Evolutionary conservation across 768 basidiomycete species (phyloP), one percentile per base, ranked within the genome.

Genomic region (Leccinum imitatum): DNA sequence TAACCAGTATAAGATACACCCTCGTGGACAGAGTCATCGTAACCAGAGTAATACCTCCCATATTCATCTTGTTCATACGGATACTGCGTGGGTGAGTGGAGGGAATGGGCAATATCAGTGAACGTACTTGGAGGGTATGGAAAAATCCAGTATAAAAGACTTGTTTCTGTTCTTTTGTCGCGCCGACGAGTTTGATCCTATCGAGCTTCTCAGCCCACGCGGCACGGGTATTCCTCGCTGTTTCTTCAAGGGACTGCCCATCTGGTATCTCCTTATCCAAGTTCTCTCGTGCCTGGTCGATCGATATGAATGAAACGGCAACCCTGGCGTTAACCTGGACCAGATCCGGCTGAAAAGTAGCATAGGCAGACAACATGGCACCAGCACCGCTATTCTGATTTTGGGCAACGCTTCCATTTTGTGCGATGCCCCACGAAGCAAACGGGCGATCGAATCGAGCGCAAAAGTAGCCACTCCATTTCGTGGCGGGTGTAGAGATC

Each of bases 1-100:
- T 92, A 92, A 1, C 90, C 90, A 0, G 85, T 89, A 65, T 92
- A 92, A 0, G 88, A 90, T n/a, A 76, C 74, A 17, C 87, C 85
- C 25, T 80, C 69, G 53, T 90, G 87, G 0, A 92, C 73, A 6
- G 72, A 60, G 54, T 88, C 83, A 57, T 90, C 86, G 59, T 93
- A 92, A 1, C 84, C 91, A 6, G 90, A 92, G 71, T 88, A 93
- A 70, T 93, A 92, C 7, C 66, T 69, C 4, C 82, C 82, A 41
- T 80, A 75, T 69, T 93, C 91, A 62, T 80, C 77, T 60, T 89
- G 83, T 67, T 92, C 90, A 65, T 87, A 88, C 0, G 91, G 91
- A 63, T 90, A 92, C 84, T 92, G 71, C 0, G 56, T 56, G 25
- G 63, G 31, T 61, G 46, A 47, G 64, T 8, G 51, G 37, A 25